Conservation (phyloP, 495 filamentous ascomycete species). For the Copromyces sp. region DNA sequence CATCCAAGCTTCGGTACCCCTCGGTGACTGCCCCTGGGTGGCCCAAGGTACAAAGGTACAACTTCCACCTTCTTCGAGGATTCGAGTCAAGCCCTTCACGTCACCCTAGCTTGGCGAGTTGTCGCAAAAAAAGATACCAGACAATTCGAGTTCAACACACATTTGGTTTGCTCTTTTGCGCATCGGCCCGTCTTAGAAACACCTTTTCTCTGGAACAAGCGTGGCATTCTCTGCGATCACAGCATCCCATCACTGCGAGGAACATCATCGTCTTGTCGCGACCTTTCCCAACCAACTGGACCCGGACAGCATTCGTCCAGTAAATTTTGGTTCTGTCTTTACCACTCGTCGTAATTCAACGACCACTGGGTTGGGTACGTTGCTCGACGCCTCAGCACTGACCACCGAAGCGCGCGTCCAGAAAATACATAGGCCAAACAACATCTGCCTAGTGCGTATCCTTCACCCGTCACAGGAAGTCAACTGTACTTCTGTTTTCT, state of each 20-base stretch:
- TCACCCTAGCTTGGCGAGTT: background rate
- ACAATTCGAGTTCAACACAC: background rate
- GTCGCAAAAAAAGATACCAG: background rate
- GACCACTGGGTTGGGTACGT: background rate
- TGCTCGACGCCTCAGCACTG: background rate
- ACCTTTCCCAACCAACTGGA: background rate
- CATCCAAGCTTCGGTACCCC: background rate
- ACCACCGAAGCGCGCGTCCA: background rate
- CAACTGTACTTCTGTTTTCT: background rate
- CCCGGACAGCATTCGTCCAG: background rate
- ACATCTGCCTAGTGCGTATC: background rate
- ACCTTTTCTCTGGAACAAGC: background rate
- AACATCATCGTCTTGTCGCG: background rate
- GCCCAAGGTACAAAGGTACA: background rate
- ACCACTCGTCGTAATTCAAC: background rate
- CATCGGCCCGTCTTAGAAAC: background rate
- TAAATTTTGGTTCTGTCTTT: background rate
- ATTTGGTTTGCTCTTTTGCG: background rate
- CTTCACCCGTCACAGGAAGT: background rate
- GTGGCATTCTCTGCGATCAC: background rate
- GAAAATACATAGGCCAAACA: background rate
- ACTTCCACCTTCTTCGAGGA: background rate
- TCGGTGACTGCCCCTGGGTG: background rate
- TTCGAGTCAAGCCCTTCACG: background rate
- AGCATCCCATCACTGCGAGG: background rate